Conservation (phyloP, 768 basidiomycete genomes). For the Kockovaella imperatae region DNA sequence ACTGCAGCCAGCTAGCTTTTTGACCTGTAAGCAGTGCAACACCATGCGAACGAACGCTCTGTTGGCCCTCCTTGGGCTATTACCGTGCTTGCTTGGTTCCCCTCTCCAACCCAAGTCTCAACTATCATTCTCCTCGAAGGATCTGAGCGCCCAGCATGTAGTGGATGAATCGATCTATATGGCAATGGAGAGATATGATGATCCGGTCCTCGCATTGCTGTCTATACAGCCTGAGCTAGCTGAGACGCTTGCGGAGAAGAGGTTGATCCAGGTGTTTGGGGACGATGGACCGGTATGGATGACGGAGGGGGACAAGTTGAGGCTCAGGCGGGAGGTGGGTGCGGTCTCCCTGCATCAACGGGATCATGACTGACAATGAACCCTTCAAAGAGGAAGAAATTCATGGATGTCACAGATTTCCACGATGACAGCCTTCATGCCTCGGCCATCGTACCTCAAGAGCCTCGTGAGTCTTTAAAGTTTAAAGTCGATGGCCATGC, state of each 20-base stretch:
- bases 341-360: too few relatives aligned
- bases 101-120: too few relatives aligned
- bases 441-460: background rate
- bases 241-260: constrained; percentile 9
- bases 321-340: constrained; percentile 13
- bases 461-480: background rate
- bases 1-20: too few relatives aligned
- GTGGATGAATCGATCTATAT: constrained; percentile 6
- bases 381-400: too few relatives aligned
- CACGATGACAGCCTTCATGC: background rate
- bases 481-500: background rate
- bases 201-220: constrained; percentile 18
- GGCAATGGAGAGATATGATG: constrained; percentile 5
- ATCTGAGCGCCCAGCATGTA: constrained; percentile 1
- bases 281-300: constrained; percentile 14
- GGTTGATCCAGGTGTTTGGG: constrained; percentile 14
- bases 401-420: constrained; percentile 25
- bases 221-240: constrained; percentile 8
- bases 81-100: too few relatives aligned
- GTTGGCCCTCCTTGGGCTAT: too few relatives aligned
- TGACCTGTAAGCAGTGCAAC: too few relatives aligned
- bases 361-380: too few relatives aligned
- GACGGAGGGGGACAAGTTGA: constrained; percentile 27
- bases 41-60: too few relatives aligned
- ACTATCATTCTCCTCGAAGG: too few relatives aligned